Evolutionary conservation across 306 rosid genomes (phyloP).

Genomic region (Malus orientalis): DNA sequence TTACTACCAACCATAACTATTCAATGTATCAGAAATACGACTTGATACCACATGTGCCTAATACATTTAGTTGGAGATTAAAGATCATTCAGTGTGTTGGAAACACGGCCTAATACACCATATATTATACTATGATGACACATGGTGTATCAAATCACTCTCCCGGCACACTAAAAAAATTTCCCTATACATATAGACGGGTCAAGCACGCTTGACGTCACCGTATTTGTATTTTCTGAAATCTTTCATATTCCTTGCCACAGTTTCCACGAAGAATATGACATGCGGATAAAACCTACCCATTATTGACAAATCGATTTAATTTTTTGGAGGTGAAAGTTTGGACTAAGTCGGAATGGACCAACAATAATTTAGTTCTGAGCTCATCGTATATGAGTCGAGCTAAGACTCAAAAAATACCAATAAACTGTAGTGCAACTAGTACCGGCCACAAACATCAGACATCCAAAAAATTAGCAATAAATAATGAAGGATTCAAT

Average conservation of each 20-base stretch:
- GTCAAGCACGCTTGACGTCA: neutral
- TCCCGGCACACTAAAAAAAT: no score
- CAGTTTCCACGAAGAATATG: neutral
- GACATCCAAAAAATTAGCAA: neutral
- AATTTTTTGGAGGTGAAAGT: neutral
- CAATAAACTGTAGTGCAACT: no score
- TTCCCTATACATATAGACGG: neutral
- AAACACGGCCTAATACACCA: no score
- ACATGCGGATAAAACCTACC: neutral
- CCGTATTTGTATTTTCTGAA: neutral
- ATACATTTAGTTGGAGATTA: no score
- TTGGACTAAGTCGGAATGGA: no score
- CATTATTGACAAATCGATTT: neutral
- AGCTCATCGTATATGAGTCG: fast-evolving
- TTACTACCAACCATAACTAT: neutral
- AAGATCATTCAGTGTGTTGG: no score
- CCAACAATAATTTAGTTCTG: neutral
- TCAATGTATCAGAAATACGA: fast-evolving
- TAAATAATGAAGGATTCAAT: neutral
- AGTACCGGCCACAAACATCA: neutral
- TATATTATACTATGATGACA: no score
- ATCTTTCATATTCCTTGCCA: neutral
- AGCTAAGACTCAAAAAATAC: neutral
- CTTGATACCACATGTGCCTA: fast-evolving
- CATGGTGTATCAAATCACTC: fast-evolving